A percentile compares a stretch with the other conserved stretches of the same genome.
phyloP scores from a whole-genome alignment of 257 asterid genomes.

The Penstemon eatonii region DNA sequence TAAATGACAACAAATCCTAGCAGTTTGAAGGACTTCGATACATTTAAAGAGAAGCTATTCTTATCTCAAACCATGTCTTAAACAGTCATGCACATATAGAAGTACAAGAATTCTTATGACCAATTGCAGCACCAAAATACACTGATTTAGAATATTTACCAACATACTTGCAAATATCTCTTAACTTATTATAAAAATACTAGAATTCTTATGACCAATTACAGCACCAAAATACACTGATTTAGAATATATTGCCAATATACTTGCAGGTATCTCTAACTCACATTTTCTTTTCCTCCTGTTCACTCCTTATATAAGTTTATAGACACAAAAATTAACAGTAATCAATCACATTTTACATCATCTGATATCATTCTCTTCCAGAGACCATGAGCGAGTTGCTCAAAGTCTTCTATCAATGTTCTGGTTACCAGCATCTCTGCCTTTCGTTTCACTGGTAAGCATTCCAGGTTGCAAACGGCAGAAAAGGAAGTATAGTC shows the following conservation, averaged over 20 bases:
- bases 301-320: background rate
- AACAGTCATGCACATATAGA: conserved; percentile 1
- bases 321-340: background rate
- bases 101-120: background rate
- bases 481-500: background rate
- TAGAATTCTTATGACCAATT: no score
- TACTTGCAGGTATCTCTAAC: background rate
- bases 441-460: background rate
- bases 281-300: background rate
- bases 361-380: background rate
- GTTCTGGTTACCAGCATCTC: background rate
- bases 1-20: background rate
- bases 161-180: no score
- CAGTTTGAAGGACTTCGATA: background rate
- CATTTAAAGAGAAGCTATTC: background rate
- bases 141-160: no score
- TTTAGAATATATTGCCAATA: background rate
- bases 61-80: background rate
- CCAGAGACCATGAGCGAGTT: conserved; percentile 1
- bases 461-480: background rate
- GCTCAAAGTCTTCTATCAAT: background rate
- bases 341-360: background rate
- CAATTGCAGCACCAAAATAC: background rate
- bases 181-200: no score
- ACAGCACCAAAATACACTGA: conserved; percentile 1